Base-by-base conservation (phyloP, 495 filamentous ascomycete species). In the Penicillium odoratum region DNA sequence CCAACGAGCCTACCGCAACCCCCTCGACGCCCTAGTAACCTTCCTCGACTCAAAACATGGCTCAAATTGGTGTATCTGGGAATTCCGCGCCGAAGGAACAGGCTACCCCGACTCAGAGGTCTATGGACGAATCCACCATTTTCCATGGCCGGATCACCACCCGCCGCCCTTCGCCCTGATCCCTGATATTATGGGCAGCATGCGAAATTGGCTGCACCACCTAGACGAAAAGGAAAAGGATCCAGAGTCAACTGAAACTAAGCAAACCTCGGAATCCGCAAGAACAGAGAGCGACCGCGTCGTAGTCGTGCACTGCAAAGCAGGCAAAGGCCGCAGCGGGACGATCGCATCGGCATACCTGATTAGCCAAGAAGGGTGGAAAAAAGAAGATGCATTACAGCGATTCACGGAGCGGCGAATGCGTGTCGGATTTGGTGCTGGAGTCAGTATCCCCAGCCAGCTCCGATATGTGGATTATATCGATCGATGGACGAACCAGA, bases 61-160 rank as follows among this genome's bases (percentile, higher is more conserved):
- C 51, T 70, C 79, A 9, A 76, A 91, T 55, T 98, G 93, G 94
- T 83, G 86, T 9, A 96, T 98, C 61, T 98, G 92, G 91, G 94
- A 98, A 67, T 97, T 98, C 65, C 86, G 95, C 36, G 94, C 91
- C 33, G 94, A 98, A 69, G 94, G 94, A 8, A 96, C 95, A 0
- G 94, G 94, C 0, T 98, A 98, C 64, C 90, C 90, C 0, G 94
- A 98, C 69, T 81, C 81, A 26, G 93, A 94, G 55, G 92, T 98
- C 2, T 90, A 93, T 65, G 79, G 82, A 30, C 77, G 92, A 0
- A 85, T 98, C 48, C 82, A 87, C 59, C 94, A 98, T 74, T 97
- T 89, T 62, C 94, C 94, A 2, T 98, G 90, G 83, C 95, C 95
- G 0, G 94, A 98, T 69, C 94, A 98, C 68, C 94, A 98, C 69